A percentile compares a stretch with the other conserved stretches of the same genome.
phyloP scores from a whole-genome alignment of 2,329 filamentous ascomycete species.

The Xylariaceae sp. region DNA sequence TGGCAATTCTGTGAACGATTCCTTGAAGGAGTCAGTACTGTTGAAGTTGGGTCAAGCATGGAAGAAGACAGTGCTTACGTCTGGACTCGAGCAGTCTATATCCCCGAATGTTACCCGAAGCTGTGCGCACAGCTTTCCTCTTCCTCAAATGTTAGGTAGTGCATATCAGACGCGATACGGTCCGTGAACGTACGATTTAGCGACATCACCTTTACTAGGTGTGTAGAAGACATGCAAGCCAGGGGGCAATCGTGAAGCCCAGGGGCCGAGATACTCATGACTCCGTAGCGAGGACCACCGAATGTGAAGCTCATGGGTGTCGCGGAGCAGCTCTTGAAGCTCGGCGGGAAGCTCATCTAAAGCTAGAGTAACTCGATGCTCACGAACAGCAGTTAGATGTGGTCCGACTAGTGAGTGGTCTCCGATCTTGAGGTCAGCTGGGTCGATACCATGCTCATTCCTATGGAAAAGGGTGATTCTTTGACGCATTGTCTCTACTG shows the following conservation, averaged over 20 bases:
- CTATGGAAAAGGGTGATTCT: constrained; percentile 75
- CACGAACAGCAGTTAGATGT: constrained; percentile 61
- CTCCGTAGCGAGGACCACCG: constrained; percentile 64
- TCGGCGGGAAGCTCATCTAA: constrained; percentile 70
- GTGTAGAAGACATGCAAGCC: constrained; percentile 81
- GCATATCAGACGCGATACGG: background rate
- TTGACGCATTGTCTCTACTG: constrained; percentile 57
- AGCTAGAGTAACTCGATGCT: constrained; percentile 73
- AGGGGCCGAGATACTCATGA: constrained; percentile 62
- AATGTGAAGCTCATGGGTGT: constrained; percentile 69
- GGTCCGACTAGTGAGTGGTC: constrained; percentile 51
- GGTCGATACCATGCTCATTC: constrained; percentile 60
- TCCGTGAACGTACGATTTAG: constrained; percentile 10
- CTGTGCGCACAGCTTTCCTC: constrained; percentile 25
- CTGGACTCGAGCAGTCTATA: constrained; percentile 30
- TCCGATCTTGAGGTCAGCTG: constrained; percentile 56
- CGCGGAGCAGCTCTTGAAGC: constrained; percentile 56
- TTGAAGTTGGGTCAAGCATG: constrained; percentile 27
- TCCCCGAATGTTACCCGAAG: constrained; percentile 29
- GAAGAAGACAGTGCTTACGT: constrained; percentile 27
- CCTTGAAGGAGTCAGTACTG: constrained; percentile 52
- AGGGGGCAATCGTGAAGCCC: constrained; percentile 69
- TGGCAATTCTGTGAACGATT: constrained; percentile 59
- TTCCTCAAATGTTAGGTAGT: constrained; percentile 14
- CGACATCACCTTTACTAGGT: constrained; percentile 36